phyloP scores from a whole-genome alignment of 2,329 filamentous ascomycete genomes.

The Xylaria sp. region DNA sequence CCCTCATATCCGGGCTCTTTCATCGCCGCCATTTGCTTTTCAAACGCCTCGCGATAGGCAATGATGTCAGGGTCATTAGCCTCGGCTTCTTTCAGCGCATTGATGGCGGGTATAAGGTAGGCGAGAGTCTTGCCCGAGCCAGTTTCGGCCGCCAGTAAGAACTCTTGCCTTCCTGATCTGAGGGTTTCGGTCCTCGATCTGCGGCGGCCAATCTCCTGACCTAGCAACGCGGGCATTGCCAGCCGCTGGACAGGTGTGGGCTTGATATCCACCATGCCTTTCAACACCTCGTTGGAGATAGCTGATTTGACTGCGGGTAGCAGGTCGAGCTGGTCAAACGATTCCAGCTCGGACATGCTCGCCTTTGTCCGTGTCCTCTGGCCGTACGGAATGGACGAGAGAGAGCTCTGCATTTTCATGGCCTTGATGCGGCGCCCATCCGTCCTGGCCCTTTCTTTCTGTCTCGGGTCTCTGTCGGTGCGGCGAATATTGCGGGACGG shows the following conservation, averaged over 20 bases:
- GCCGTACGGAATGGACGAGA: slow-evolving; percentile 81
- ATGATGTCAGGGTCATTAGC: slow-evolving; percentile 67
- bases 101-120: slow-evolving; percentile 85
- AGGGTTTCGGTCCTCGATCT: slow-evolving; percentile 47
- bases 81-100: slow-evolving; percentile 85
- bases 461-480: slow-evolving; percentile 22
- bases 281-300: slow-evolving; percentile 77
- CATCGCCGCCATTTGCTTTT: slow-evolving; percentile 68
- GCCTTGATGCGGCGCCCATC: slow-evolving; percentile 75
- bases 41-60: slow-evolving; percentile 65
- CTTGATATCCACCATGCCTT: slow-evolving; percentile 76
- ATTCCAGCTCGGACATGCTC: slow-evolving; percentile 71
- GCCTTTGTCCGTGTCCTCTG: slow-evolving; percentile 59
- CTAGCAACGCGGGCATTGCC: slow-evolving; percentile 84
- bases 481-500: slow-evolving; percentile 8
- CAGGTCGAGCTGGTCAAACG: slow-evolving; percentile 84
- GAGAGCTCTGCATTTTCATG: slow-evolving; percentile 89
- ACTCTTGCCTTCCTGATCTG: slow-evolving; percentile 61
- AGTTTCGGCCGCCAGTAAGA: slow-evolving; percentile 92
- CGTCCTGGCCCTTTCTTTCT: slow-evolving; percentile 50
- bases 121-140: slow-evolving; percentile 97
- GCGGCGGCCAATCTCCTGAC: slow-evolving; percentile 59
- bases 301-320: slow-evolving; percentile 77
- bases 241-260: slow-evolving; percentile 92
- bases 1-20: slow-evolving; percentile 64